Percentiles rank a stretch among this genome's conserved stretches.
phyloP scores from a whole-genome alignment of 108 stramenopile genomes.

The Fragilariopsis cylindrus region DNA sequence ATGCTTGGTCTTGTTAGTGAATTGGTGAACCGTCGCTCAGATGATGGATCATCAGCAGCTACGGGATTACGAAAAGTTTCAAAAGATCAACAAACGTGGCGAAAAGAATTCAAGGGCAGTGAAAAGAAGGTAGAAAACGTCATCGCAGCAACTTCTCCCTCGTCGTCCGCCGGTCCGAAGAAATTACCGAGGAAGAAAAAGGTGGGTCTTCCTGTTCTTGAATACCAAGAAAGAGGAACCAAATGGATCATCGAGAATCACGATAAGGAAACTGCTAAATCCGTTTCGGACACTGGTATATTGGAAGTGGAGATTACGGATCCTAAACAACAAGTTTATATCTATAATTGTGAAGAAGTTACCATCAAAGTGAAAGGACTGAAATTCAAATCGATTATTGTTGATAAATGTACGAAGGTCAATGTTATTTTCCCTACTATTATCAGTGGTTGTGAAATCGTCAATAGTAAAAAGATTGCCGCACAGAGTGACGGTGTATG shows the following conservation, averaged over 20 bases:
- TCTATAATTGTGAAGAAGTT: conserved; percentile 87
- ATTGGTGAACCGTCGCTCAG: conserved; percentile 62
- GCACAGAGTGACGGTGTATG: conserved; percentile 83
- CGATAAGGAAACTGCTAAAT: conserved; percentile 58
- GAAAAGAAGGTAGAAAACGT: conserved; percentile 24
- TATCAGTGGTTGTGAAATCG: conserved; percentile 90
- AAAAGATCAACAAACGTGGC: conserved; percentile 95
- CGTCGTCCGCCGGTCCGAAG: conserved; percentile 5
- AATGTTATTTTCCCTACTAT: conserved; percentile 86
- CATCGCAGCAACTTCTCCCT: conserved; percentile 17
- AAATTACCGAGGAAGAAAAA: conserved; percentile 50
- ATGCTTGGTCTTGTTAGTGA: conserved; percentile 68
- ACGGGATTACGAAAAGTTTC: conserved; percentile 89
- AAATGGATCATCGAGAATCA: conserved; percentile 97
- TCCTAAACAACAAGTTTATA: conserved; percentile 88
- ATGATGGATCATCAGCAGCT: conserved; percentile 83
- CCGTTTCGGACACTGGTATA: conserved; percentile 50
- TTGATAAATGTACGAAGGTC: conserved; percentile 86
- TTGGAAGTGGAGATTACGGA: conserved; percentile 82
- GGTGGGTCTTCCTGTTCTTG: conserved; percentile 81
- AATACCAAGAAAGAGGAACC: conserved; percentile 85
- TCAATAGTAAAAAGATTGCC: conserved; percentile 92
- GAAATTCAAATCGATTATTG: conserved; percentile 90
- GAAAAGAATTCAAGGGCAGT: conserved; percentile 87
- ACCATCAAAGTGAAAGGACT: conserved; percentile 87